Conservation (phyloP, 306 rosid genomes). For the Luffa aegyptiaca region DNA sequence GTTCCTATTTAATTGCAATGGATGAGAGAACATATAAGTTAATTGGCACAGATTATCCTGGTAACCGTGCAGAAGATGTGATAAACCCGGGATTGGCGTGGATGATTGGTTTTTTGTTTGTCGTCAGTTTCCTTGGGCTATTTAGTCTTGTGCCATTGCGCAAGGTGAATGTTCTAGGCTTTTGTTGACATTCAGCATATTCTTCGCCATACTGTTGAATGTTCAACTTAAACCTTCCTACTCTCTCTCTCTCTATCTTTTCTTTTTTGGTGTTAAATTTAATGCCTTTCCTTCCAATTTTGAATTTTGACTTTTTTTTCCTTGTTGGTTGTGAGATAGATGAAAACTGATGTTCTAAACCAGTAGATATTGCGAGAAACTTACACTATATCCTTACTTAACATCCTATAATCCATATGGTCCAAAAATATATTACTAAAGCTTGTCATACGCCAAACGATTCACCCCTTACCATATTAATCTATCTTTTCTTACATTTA, state of each 20-base stretch:
- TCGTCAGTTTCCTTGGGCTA: constrained; percentile 87
- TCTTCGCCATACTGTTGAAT: background rate
- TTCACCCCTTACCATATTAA: background rate
- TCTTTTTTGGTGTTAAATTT: background rate
- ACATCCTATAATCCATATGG: background rate
- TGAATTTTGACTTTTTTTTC: background rate
- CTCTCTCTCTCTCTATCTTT: background rate
- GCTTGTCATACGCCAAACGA: background rate
- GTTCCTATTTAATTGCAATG: constrained; percentile 82
- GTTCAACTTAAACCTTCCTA: background rate
- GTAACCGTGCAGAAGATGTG: constrained; percentile 83
- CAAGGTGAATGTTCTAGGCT: constrained; percentile 40
- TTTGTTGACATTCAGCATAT: background rate
- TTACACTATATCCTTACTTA: background rate
- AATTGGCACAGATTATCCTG: constrained; percentile 83
- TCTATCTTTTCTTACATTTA: background rate
- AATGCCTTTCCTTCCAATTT: background rate
- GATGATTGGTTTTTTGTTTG: constrained; percentile 82
- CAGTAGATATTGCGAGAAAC: background rate
- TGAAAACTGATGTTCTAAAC: background rate
- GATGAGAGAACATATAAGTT: constrained; percentile 72
- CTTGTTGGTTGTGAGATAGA: background rate
- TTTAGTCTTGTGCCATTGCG: constrained; percentile 90
- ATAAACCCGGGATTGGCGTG: constrained; percentile 77
- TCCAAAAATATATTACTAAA: background rate